phyloP scores from a whole-genome alignment of 805 yeast genomes.

The Martiniozyma abietophila region DNA sequence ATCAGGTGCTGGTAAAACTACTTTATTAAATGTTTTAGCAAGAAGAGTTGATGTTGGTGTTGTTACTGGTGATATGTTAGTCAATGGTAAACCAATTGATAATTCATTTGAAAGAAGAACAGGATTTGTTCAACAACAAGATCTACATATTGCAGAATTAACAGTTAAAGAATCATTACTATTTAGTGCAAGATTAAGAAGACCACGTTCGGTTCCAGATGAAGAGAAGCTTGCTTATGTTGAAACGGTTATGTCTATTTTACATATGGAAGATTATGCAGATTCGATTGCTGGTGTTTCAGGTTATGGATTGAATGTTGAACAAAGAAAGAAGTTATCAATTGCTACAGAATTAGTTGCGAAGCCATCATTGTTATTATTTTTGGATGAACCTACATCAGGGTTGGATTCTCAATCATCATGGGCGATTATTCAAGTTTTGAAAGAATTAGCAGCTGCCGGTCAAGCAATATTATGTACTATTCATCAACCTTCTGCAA shows the following conservation, averaged over 20 bases:
- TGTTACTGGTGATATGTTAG: slow-evolving; percentile 47
- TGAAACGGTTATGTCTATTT: slow-evolving; percentile 31
- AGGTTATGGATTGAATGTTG: slow-evolving; percentile 45
- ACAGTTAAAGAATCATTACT: slow-evolving; percentile 43
- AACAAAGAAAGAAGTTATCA: slow-evolving; percentile 44
- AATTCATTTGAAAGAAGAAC: slow-evolving; percentile 43
- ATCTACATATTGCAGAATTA: slow-evolving; percentile 38
- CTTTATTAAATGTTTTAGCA: slow-evolving; percentile 43
- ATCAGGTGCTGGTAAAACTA: slow-evolving; percentile 59
- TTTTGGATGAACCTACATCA: slow-evolving; percentile 54
- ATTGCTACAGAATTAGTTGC: slow-evolving; percentile 50
- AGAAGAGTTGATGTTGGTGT: slow-evolving; percentile 44
- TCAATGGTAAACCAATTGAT: slow-evolving; percentile 41
- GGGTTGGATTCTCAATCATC: slow-evolving; percentile 54
- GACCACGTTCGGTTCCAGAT: slow-evolving; percentile 31
- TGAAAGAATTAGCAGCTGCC: slow-evolving; percentile 39
- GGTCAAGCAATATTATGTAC: slow-evolving; percentile 55
- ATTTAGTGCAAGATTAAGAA: slow-evolving; percentile 42
- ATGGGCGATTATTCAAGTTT: slow-evolving; percentile 46
- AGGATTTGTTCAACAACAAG: slow-evolving; percentile 51
- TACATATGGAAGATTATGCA: slow-evolving; percentile 36
- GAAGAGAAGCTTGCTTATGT: slow-evolving; percentile 36
- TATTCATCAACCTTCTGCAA: slow-evolving; percentile 42
- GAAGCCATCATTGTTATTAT: slow-evolving; percentile 41
- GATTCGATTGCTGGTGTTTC: slow-evolving; percentile 41